Evolutionary conservation across 2,329 filamentous ascomycete genomes (phyloP), one percentile per base, ranked within the genome.

Genomic region (Ophiognomonia clavigignenti-juglandacearum): DNA sequence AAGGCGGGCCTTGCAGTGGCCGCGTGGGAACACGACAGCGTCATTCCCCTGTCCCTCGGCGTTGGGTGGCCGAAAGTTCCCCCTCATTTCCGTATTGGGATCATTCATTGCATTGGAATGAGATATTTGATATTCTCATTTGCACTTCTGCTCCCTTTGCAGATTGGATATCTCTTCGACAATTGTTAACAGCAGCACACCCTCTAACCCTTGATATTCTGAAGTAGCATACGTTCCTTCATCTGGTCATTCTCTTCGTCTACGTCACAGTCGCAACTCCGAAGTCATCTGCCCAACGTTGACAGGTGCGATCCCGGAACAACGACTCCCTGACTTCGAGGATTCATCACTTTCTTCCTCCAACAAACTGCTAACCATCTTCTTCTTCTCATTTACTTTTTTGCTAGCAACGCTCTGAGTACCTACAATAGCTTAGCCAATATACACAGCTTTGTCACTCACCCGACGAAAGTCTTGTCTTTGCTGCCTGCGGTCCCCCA

Each of bases 381-480:
- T 45, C 36, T 32, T 47, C 34, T 32, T 51, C 18, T 45, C 24
- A 27, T 26, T 43, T 16, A 20, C 9, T 9, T 37, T 26, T 18
- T n/a, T 39, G 19, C 19, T 27, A 39, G 43, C 43, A 32, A 26
- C 49, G 54, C 50, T 50, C 63, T 60, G 66, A 66, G 63, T 72
- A 71, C 61, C 67, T 68, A 72, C 69, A 65, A 66, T 73, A 74
- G 67, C 67, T 66, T 72, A 73, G 67, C 69, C 64, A 74, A 74
- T 70, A 72, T 63, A 72, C 68, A 64, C 74, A 65, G 70, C 70
- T 65, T 58, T 61, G 54, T 53, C 46, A 35, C 52, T n/a, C 35
- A 37, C 26, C 42, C 45, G 42, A 43, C 49, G 34, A 45, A 45
- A 24, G 36, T 42, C 31, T 35, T 24, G 38, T 35, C 36, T 45